A percentile compares a stretch with the other conserved stretches of the same genome.
Conservation (phyloP, 768 basidiomycete genomes). For the Agrocybe pediades region DNA sequence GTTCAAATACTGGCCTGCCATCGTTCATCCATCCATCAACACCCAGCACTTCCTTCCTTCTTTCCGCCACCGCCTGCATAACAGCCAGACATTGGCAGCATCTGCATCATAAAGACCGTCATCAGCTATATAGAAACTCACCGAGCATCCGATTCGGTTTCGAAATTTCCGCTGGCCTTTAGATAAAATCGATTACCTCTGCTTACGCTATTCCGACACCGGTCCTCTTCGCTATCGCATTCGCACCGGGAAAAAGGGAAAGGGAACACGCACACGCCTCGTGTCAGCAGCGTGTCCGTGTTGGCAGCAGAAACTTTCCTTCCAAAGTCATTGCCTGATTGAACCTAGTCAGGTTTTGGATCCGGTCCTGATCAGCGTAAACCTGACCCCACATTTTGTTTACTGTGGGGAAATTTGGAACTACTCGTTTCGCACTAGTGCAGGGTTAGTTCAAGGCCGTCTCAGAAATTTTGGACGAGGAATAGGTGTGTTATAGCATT, state of each 20-base stretch:
- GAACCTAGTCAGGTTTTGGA: background rate
- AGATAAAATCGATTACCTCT: background rate
- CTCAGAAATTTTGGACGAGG: background rate
- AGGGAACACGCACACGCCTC: background rate
- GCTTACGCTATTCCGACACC: background rate
- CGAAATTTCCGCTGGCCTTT: background rate
- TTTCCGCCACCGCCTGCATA: background rate
- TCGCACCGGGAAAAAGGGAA: background rate
- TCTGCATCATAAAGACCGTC: background rate
- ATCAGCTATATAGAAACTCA: background rate
- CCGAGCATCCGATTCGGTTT: background rate
- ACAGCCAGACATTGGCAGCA: background rate
- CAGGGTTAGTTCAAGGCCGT: background rate
- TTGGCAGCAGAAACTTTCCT: background rate
- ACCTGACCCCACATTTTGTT: background rate
- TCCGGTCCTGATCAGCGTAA: background rate
- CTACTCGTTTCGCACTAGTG: background rate
- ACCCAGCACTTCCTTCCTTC: background rate
- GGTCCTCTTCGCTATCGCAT: background rate
- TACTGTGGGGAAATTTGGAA: background rate
- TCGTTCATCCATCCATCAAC: background rate
- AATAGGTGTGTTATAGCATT: background rate
- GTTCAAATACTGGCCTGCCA: background rate
- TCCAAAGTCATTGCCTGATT: background rate
- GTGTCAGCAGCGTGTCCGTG: background rate